These are phyloP conservation scores for Myxozyma sirexii DNA, from an alignment of 805 yeast species.

Conservation along the genomic window DNA sequence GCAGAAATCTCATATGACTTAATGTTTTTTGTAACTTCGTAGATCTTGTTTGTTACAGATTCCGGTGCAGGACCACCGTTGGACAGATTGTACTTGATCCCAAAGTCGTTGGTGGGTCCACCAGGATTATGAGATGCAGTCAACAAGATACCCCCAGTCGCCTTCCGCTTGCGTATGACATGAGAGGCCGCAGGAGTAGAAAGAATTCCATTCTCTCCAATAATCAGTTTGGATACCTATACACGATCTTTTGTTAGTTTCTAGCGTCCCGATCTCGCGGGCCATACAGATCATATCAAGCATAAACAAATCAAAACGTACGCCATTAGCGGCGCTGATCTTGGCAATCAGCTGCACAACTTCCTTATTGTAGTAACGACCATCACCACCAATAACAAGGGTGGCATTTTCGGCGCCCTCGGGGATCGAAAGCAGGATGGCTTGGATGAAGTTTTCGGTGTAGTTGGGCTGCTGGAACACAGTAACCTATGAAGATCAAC, in stretches of 20 bases:
- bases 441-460: constrained; percentile 92
- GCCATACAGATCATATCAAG: too few species aligned
- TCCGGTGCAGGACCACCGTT: constrained; percentile 99
- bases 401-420: constrained; percentile 77
- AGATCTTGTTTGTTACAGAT: constrained; percentile 84
- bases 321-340: constrained; percentile 91
- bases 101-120: constrained; percentile 83
- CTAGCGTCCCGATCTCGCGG: too few species aligned
- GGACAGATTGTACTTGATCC: constrained; percentile 90
- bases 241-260: neutral
- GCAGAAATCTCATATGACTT: constrained; percentile 62
- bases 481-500: constrained; percentile 50
- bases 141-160: constrained; percentile 92
- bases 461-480: constrained; percentile 80
- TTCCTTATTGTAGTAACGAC: constrained; percentile 83
- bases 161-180: constrained; percentile 68
- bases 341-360: constrained; percentile 80
- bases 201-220: constrained; percentile 85
- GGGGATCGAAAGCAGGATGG: constrained; percentile 83
- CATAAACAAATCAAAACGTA: constrained; percentile 38
- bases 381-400: constrained; percentile 95
- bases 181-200: constrained; percentile 98
- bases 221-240: constrained; percentile 57
- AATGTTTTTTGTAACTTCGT: constrained; percentile 63
- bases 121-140: constrained; percentile 99